Evolutionary conservation across 768 basidiomycete genomes (phyloP).

Genomic region (Suillus decipiens): DNA sequence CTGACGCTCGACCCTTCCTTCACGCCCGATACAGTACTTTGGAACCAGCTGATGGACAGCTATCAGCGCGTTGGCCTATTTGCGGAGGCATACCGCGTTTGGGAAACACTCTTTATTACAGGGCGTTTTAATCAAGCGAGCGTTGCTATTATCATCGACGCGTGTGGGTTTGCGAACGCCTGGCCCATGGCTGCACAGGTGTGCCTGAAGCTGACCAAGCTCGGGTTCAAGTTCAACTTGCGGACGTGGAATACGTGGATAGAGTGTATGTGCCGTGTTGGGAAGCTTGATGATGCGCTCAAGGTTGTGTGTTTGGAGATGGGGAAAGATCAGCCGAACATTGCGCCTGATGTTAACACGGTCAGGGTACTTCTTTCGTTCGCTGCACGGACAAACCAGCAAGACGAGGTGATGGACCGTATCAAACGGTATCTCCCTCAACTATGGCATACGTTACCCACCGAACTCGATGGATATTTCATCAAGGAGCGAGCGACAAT

Average conservation of each 20-base stretch:
- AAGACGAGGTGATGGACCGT: constrained; percentile 46
- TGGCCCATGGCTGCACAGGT: constrained; percentile 54
- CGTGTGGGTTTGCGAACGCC: constrained; percentile 67
- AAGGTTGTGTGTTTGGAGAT: constrained; percentile 67
- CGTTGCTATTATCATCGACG: constrained; percentile 84
- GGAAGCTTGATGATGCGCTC: constrained; percentile 65
- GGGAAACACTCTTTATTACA: constrained; percentile 72
- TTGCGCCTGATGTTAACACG: constrained; percentile 51
- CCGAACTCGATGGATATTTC: constrained; percentile 21
- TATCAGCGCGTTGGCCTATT: constrained; percentile 81
- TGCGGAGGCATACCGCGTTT: constrained; percentile 71
- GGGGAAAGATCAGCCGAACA: constrained; percentile 44
- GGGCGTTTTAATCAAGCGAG: constrained; percentile 59
- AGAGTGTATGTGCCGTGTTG: constrained; percentile 81
- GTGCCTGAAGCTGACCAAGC: constrained; percentile 49
- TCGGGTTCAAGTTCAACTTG: constrained; percentile 54
- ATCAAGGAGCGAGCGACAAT: constrained; percentile 14
- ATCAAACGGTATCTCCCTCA: constrained; percentile 44
- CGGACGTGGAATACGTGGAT: constrained; percentile 83
- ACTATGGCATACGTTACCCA: constrained; percentile 33
- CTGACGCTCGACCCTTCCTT: constrained; percentile 80
- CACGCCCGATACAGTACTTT: constrained; percentile 65
- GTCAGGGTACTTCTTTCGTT: constrained; percentile 58
- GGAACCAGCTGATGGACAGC: constrained; percentile 88
- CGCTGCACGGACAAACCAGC: constrained; percentile 43